Conservation (phyloP, 208 protist genomes). For the Leishmania mexicana region DNA sequence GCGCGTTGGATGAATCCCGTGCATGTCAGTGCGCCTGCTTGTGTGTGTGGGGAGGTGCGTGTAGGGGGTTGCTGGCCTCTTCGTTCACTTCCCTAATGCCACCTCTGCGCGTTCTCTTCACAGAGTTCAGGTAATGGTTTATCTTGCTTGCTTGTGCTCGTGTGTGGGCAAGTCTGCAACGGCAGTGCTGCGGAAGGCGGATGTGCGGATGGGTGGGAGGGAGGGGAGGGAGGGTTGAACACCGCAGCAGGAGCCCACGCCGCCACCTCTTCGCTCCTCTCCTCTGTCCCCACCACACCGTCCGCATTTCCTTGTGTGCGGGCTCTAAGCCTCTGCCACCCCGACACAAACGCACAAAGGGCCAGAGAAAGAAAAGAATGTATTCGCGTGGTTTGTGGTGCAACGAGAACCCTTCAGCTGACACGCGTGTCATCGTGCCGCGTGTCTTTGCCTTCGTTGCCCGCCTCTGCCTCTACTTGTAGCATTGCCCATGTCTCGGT, state of each 20-base stretch:
- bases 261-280: not conserved
- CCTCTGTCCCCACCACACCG: slow-evolving; percentile 11
- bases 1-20: not conserved
- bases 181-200: not conserved
- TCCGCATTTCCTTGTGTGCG: slow-evolving; percentile 5
- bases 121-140: slow-evolving; percentile 4
- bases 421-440: not conserved
- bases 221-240: not conserved
- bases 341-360: too few species aligned
- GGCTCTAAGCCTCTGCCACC: not conserved
- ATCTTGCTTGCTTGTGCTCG: not conserved
- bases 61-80: not conserved
- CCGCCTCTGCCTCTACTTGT: not conserved
- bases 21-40: not conserved
- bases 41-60: not conserved
- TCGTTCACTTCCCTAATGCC: not conserved
- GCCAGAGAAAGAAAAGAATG: not conserved
- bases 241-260: not conserved
- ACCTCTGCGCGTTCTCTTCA: not conserved
- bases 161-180: not conserved
- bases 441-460: not conserved
- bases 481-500: not conserved
- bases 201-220: not conserved
- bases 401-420: not conserved
- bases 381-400: not conserved